These are phyloP conservation scores for Alternaria gansuensis DNA, from an alignment of 2,329 filamentous ascomycete genomes.

Conservation along the genomic window DNA sequence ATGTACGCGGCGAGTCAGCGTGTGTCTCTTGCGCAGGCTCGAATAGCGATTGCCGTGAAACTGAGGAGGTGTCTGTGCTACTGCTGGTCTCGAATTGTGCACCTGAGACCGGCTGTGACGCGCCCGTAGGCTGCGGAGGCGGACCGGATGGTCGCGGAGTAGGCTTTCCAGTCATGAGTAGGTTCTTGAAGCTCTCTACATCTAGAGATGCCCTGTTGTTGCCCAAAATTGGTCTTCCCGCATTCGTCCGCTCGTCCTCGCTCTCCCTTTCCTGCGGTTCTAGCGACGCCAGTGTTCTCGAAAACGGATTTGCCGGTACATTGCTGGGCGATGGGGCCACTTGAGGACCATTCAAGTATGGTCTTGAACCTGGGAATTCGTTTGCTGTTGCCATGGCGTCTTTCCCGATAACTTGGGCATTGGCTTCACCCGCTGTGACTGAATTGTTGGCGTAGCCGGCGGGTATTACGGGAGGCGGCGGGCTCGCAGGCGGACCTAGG, in stretches of 20 bases:
- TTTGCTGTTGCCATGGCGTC: slow-evolving; percentile 39
- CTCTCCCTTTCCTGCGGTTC: slow-evolving; percentile 41
- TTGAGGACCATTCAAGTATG: slow-evolving; percentile 24
- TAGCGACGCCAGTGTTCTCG: slow-evolving; percentile 51
- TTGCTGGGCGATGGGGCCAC: slow-evolving; percentile 28
- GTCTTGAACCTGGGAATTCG: slow-evolving; percentile 35
- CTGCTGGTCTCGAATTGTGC: slow-evolving; percentile 58
- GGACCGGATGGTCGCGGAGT: slow-evolving; percentile 48
- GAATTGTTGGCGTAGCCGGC: slow-evolving; percentile 35
- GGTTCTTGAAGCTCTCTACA: slow-evolving; percentile 78
- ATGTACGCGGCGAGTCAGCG: slow-evolving; percentile 65
- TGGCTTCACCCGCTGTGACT: slow-evolving; percentile 22
- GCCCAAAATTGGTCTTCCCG: slow-evolving; percentile 37
- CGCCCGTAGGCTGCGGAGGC: slow-evolving; percentile 35
- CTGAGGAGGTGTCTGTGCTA: slow-evolving; percentile 66
- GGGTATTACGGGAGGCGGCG: slow-evolving; percentile 28
- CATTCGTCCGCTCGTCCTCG: slow-evolving; percentile 39
- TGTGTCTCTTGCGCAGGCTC: slow-evolving; percentile 59
- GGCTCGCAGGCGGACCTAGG: slow-evolving; percentile 27
- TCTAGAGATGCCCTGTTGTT: slow-evolving; percentile 65
- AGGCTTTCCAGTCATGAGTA: slow-evolving; percentile 77
- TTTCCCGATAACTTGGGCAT: slow-evolving; percentile 27
- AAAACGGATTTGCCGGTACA: slow-evolving; percentile 51
- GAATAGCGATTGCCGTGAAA: slow-evolving; percentile 67
- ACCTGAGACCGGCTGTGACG: slow-evolving; percentile 34